phyloP scores from a whole-genome alignment of 2,329 filamentous ascomycete genomes.

The Elsinoe necatrix region DNA sequence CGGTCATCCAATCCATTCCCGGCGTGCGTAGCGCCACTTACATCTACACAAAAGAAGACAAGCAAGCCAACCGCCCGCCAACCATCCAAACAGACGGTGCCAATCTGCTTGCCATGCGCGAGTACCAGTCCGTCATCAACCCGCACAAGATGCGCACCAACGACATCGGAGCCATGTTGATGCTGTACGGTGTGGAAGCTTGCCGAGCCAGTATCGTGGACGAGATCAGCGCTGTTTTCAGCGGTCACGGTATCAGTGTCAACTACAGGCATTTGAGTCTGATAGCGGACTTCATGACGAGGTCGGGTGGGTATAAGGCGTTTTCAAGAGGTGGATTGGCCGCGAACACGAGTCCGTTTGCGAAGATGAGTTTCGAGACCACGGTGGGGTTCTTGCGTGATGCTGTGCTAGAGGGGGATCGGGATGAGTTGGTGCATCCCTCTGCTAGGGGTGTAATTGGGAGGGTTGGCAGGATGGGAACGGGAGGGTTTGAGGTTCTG shows the following conservation, averaged over 20 bases:
- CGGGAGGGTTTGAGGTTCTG: conserved; percentile 85
- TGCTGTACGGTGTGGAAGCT: conserved; percentile 86
- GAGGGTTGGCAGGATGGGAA: conserved; percentile 71
- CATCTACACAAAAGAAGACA: conserved; percentile 39
- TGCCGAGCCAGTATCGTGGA: conserved; percentile 77
- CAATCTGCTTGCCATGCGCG: conserved; percentile 85
- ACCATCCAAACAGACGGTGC: conserved; percentile 71
- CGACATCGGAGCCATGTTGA: conserved; percentile 78
- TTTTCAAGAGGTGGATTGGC: conserved; percentile 88
- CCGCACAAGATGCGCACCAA: conserved; percentile 83
- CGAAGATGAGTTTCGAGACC: conserved; percentile 99
- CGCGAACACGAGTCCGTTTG: conserved; percentile 79
- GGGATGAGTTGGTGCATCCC: conserved; percentile 77
- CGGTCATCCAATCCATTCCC: conserved; percentile 78
- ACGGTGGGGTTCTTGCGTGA: conserved; percentile 90
- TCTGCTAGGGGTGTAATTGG: conserved; percentile 85
- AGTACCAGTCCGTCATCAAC: conserved; percentile 76
- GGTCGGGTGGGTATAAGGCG: conserved; percentile 75
- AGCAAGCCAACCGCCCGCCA: conserved; percentile 42
- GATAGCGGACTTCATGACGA: conserved; percentile 97
- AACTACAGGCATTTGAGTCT: conserved; percentile 88
- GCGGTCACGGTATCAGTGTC: conserved; percentile 82
- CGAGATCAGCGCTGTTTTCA: conserved; percentile 80
- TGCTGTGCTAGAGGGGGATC: conserved; percentile 80
- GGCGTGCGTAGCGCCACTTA: conserved; percentile 62